Evolutionary conservation across 108 stramenopile genomes (phyloP), one percentile per base, ranked within the genome.

Genomic region (Skeletonema menzelii): DNA sequence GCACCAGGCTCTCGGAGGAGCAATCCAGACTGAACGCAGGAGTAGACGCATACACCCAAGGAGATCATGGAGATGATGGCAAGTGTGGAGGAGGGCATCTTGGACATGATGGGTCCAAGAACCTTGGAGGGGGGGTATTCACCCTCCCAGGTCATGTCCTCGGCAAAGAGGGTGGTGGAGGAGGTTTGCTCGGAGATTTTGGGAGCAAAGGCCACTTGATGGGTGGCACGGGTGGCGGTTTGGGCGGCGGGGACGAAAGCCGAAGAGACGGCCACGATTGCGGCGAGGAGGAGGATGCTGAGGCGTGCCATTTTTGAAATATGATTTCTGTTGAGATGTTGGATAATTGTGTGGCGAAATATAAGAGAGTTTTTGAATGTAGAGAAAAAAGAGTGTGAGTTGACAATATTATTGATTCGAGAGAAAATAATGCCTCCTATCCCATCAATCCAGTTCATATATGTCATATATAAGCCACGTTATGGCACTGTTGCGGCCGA

Each of bases 51-150:
- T 8, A 79, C 67, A 24, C 83, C 88, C 42, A 92, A 67, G 67
- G 78, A 88, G 63, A 84, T 69, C 59, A 93, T 72, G 78, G 90
- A 91, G 72, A 87, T 58, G 27, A 92, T 56, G 42, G 88, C 95
- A 34, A 96, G 75, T 56, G 91, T 69, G 57, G 90, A 91, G n/a
- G 92, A 92, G 17, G 95, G 92, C 92, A 94, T 94, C 79, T 96
- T 94, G 78, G 90, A 91, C 91, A 96, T 94, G 89, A 94, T 88
- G 67, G 95, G 95, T 83, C 95, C 95, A 63, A 96, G 84, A 56
- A 96, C 95, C 85, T 96, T 96, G 86, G 92, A 94, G 20, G 95
- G 95, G 59, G 95, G 95, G 83, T 92, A 82, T 72, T 89, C 88
- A 20, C 88, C 95, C 67, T 96, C 95, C 95, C 95, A 96, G 79